Conservation (phyloP, 805 yeast genomes). For the Sugiyamaella mastotermitis region DNA sequence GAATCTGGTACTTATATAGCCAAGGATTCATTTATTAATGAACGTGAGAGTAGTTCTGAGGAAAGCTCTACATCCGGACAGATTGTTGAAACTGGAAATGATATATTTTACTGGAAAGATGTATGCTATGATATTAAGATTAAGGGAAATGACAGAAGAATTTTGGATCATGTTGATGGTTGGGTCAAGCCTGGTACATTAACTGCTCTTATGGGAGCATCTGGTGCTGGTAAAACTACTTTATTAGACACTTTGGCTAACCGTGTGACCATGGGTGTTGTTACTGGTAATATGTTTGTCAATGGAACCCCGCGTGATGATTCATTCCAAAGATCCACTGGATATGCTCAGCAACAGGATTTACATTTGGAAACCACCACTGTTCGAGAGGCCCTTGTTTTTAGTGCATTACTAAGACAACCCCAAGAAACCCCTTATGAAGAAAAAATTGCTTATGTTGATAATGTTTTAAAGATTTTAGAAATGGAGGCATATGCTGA, state of each 20-base stretch:
- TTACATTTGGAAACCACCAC: slow-evolving; percentile 59
- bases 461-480: slow-evolving; percentile 53
- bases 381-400: slow-evolving; percentile 64
- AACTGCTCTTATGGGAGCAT: slow-evolving; percentile 73
- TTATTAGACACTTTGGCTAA: slow-evolving; percentile 64
- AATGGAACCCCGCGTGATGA: slow-evolving; percentile 56
- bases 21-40: slow-evolving; percentile 1
- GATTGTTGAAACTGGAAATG: slow-evolving; percentile 16
- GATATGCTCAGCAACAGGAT: slow-evolving; percentile 76
- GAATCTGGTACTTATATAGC: slow-evolving; percentile 22
- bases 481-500: slow-evolving; percentile 63
- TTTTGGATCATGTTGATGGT: slow-evolving; percentile 64
- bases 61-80: slow-evolving; percentile 1
- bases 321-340: slow-evolving; percentile 61
- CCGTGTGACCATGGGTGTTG: slow-evolving; percentile 64
- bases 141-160: slow-evolving; percentile 44
- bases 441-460: slow-evolving; percentile 63
- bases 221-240: slow-evolving; percentile 81
- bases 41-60: slow-evolving; percentile 4
- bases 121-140: slow-evolving; percentile 65
- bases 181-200: slow-evolving; percentile 81
- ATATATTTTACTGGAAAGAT: slow-evolving; percentile 70
- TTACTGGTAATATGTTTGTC: slow-evolving; percentile 61
- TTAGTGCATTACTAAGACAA: slow-evolving; percentile 65
- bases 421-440: slow-evolving; percentile 43